Conservation (phyloP, 495 filamentous ascomycete genomes). For the Trichocladium antarcticum region DNA sequence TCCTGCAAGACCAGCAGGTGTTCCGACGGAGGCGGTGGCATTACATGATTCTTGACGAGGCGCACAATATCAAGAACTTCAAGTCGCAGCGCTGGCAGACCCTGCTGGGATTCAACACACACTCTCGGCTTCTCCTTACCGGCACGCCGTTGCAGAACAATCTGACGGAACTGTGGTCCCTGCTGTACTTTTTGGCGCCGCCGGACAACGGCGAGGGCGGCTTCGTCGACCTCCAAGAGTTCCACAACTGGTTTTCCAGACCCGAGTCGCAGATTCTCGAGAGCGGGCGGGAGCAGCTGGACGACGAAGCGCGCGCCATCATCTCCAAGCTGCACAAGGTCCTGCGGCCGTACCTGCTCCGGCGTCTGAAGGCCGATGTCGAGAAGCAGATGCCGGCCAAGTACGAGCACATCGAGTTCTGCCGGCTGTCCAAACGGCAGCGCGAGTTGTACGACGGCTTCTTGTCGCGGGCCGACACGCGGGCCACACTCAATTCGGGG, state of each 20-base stretch:
- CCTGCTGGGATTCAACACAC: conserved; percentile 80
- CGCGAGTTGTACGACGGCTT: conserved; percentile 95
- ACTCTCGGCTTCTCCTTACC: conserved; percentile 76
- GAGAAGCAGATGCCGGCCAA: conserved; percentile 99
- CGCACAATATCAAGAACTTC: conserved; percentile 99
- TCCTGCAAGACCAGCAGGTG: conserved; percentile 86
- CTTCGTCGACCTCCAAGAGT: conserved; percentile 83
- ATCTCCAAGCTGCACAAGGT: conserved; percentile 89
- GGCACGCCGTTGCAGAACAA: conserved; percentile 97
- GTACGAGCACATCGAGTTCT: conserved; percentile 93
- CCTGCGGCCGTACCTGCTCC: conserved; percentile 81
- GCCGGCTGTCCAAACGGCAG: conserved; percentile 86
- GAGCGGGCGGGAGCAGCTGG: conserved; percentile 83
- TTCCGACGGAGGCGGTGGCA: conserved; percentile 92
- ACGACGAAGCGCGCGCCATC: conserved; percentile 78
- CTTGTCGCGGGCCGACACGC: conserved; percentile 84
- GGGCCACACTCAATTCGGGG: conserved; percentile 78
- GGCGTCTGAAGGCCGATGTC: conserved; percentile 90
- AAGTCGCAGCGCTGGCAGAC: conserved; percentile 94
- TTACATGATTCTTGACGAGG: conserved; percentile 97
- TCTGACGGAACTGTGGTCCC: conserved; percentile 90
- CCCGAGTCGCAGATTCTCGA: conserved; percentile 93
- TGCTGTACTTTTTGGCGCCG: conserved; percentile 92
- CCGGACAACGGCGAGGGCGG: conserved; percentile 75
- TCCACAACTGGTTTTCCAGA: conserved; percentile 84